A percentile compares a stretch with the other conserved stretches of the same genome.
phyloP scores from a whole-genome alignment of 805 yeast species.

The Torulaspora delbrueckii region DNA sequence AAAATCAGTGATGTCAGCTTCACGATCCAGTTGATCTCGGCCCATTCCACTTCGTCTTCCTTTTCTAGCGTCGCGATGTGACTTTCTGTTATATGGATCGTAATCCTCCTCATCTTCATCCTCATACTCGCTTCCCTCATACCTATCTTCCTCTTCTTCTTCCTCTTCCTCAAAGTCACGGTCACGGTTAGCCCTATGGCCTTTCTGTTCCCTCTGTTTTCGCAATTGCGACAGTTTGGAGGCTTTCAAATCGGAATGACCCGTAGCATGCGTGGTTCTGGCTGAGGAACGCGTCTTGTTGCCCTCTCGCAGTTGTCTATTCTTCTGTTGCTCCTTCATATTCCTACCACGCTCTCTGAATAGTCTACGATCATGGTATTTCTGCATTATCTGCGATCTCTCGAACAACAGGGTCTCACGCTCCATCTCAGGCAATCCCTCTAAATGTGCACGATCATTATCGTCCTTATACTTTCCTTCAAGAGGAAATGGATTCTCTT shows the following conservation, averaged over 20 bases:
- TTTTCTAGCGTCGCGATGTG: slow-evolving; percentile 39
- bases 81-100: slow-evolving; percentile 32
- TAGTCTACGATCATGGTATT: slow-evolving; percentile 75
- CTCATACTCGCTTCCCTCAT: slow-evolving; percentile 37
- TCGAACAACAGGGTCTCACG: slow-evolving; percentile 89
- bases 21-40: slow-evolving; percentile 40
- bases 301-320: slow-evolving; percentile 26
- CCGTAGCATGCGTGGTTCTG: slow-evolving; percentile 39
- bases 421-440: slow-evolving; percentile 79
- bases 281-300: slow-evolving; percentile 30
- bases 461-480: slow-evolving; percentile 89
- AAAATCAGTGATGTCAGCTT: slow-evolving; percentile 56
- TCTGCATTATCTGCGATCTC: slow-evolving; percentile 87
- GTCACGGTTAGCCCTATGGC: slow-evolving; percentile 40
- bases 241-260: slow-evolving; percentile 37
- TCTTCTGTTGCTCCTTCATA: slow-evolving; percentile 27
- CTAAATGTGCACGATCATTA: slow-evolving; percentile 60
- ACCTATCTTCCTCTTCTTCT: slow-evolving; percentile 37
- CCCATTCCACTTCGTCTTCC: slow-evolving; percentile 48
- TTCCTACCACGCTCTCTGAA: slow-evolving; percentile 77
- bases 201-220: slow-evolving; percentile 66
- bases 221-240: slow-evolving; percentile 67
- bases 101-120: slow-evolving; percentile 40
- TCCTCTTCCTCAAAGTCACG: slow-evolving; percentile 44
- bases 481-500: slow-evolving; percentile 78